Evolutionary conservation across 2,329 filamentous ascomycete genomes (phyloP), one percentile per base, ranked within the genome.

Genomic region (Hymenotorrendiella dingleyae): DNA sequence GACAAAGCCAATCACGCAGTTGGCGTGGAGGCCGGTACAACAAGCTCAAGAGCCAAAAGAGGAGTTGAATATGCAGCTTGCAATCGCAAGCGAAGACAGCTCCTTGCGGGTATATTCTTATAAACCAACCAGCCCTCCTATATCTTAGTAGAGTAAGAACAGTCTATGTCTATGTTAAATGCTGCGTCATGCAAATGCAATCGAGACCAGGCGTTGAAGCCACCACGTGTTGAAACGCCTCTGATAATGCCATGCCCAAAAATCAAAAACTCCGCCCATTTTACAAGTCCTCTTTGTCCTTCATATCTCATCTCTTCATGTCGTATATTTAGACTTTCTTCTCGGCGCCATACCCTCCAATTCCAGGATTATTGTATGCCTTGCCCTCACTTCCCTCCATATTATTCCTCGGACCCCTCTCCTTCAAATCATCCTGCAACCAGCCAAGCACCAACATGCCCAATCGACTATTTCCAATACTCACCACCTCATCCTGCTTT

Each of bases 391-490:
- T 62, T 6, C 50, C 54, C 9, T 59, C 58, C 2, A 59, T 49
- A 20, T 44, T 47, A 44, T 61, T 85, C 36, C 91, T 72, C 3
- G 90, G 90, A 0, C 91, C 91, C 52, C 91, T 72, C 53, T 85
- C 82, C 54, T 73, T 69, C 49, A 96, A 65, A 66, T 97, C 91
- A 48, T 85, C 77, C 60, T 79, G 79, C 63, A 98, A 70, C 93
- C 93, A 98, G 42, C 74, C 73, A 54, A 98, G 69, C 22, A 97
- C 93, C 50, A 98, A 66, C 67, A 94, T 85, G 8, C 91, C 90
- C 6, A 97, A 72, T 43, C 80, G 78, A 57, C 85, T 93, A 64
- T 96, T 95, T 26, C 89, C 89, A 2, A 71, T 71, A 21, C 53
- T 46, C 14, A 40, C 52, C 23, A 34, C 40, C 34, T 51, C 47